Evolutionary conservation across 164 flowering plant genomes (phyloP), one percentile per base, ranked within the genome.

Genomic region (Stephania japonica): DNA sequence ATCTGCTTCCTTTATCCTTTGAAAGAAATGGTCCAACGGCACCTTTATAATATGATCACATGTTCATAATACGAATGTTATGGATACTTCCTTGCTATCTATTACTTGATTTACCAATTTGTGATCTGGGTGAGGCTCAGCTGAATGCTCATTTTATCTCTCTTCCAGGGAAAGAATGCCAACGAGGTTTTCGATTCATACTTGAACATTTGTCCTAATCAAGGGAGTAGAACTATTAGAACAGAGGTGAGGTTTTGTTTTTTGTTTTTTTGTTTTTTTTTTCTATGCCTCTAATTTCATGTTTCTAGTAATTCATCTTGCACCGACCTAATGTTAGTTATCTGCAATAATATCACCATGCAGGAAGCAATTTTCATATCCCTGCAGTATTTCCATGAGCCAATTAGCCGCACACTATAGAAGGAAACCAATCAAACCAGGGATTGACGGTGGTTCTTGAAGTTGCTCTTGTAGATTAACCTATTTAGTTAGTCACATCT

Each of bases 191-290:
- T 93, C 68, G 67, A 87, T 76, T 72, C 72, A 14, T 93, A 93
- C 78, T 80, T 91, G 79, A 93, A 93, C 75, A 85, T 87, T 11
- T 93, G 98, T 63, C 94, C 98, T 61, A 79, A 84, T 78, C 98
- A 93, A 83, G 97, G 98, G 44, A 93, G 98, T 76, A 83, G 97
- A 78, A 93, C 94, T 72, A 93, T 93, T 72, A 86, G 97, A 77
- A 89, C 97, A 6, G 98, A 93, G 97, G 97, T 93, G 79, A 32
- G 38, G n/a, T n/a, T n/a, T n/a, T n/a, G n/a, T n/a, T n/a, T n/a
- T n/a, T n/a, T n/a, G n/a, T n/a, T n/a, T n/a, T n/a, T n/a, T n/a
- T n/a, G n/a, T n/a, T 72, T 70, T 25, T 2, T 65, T 21, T 1
- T 9, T 2, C 44, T 19, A 4, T 32, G 8, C 53, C 5, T 67